phyloP scores from a whole-genome alignment of 2,329 filamentous ascomycete genomes.

The Colletotrichum trifolii region DNA sequence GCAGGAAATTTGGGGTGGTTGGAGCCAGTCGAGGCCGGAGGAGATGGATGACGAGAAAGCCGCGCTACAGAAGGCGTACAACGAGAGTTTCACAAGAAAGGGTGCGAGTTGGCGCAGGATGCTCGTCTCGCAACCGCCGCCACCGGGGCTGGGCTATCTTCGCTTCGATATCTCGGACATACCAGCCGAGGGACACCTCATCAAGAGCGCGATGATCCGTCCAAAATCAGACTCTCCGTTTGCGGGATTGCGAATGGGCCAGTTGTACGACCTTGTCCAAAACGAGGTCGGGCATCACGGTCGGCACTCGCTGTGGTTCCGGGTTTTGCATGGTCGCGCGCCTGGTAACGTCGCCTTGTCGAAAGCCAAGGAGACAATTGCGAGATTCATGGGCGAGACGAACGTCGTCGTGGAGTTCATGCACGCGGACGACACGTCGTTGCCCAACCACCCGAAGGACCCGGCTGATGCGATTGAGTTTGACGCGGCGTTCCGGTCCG shows the following conservation, averaged over 20 bases:
- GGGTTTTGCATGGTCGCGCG: constrained; percentile 26
- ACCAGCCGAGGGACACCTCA: constrained; percentile 1
- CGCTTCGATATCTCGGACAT: constrained; percentile 21
- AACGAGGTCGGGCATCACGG: constrained; percentile 25
- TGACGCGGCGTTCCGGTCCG: constrained; percentile 27
- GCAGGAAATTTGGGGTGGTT: constrained; percentile 24
- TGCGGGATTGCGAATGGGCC: constrained; percentile 37
- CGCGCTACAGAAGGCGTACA: background rate
- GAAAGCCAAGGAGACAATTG: constrained; percentile 16
- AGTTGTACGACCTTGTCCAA: constrained; percentile 37
- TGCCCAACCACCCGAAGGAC: constrained; percentile 29
- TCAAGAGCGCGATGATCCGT: constrained; percentile 12
- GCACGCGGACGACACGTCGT: constrained; percentile 28
- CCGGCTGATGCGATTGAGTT: constrained; percentile 20
- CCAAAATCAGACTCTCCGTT: background rate
- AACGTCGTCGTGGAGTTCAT: constrained; percentile 32
- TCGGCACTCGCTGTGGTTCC: constrained; percentile 31
- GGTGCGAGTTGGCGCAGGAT: constrained; percentile 41
- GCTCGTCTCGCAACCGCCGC: constrained; percentile 39
- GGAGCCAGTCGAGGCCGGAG: constrained; percentile 2
- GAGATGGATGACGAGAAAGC: constrained; percentile 1
- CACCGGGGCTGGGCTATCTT: constrained; percentile 22
- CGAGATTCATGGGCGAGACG: constrained; percentile 20
- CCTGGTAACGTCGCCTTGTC: constrained; percentile 10
- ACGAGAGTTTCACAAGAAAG: constrained; percentile 24